phyloP scores from a whole-genome alignment of 225 moss, liverwort and hornwort species.

The Sphagnum tenellum region DNA sequence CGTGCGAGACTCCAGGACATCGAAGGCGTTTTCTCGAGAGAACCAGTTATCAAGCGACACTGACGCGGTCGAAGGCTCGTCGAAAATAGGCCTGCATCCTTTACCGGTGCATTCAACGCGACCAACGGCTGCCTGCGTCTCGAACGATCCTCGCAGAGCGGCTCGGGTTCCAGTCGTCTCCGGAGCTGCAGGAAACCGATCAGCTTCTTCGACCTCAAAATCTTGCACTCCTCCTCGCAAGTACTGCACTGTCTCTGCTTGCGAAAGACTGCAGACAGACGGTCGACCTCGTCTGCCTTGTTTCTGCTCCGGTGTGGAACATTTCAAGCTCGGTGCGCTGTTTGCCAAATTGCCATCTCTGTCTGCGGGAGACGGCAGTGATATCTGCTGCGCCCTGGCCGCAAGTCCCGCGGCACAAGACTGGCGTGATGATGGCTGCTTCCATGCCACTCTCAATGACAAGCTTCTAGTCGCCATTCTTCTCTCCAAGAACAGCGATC shows the following conservation, averaged over 20 bases:
- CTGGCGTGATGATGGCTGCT: too few relatives aligned
- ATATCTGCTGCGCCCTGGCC: background rate
- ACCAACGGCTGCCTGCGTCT: conserved; percentile 25
- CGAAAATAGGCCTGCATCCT: conserved; percentile 35
- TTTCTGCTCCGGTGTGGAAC: background rate
- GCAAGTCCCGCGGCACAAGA: too few relatives aligned
- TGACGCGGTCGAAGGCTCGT: background rate
- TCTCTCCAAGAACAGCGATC: too few relatives aligned
- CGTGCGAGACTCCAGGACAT: conserved; percentile 15
- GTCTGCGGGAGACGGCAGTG: background rate
- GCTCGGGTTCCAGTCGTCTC: conserved; percentile 3
- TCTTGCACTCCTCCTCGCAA: background rate
- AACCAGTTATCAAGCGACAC: background rate
- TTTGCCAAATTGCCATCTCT: background rate
- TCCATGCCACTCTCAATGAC: too few relatives aligned
- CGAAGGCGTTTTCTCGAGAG: conserved; percentile 8
- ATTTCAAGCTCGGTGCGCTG: background rate
- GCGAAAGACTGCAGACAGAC: background rate
- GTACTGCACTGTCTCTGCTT: background rate
- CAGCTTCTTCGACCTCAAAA: background rate
- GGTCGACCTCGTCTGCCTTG: background rate
- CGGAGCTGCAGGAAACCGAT: background rate
- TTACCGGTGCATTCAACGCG: conserved; percentile 32
- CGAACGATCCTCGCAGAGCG: conserved; percentile 19
- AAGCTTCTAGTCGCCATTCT: too few relatives aligned